Evolutionary conservation across 345 rosid genomes (phyloP), one percentile per base, ranked within the genome.

Genomic region (Durio zibethinus): DNA sequence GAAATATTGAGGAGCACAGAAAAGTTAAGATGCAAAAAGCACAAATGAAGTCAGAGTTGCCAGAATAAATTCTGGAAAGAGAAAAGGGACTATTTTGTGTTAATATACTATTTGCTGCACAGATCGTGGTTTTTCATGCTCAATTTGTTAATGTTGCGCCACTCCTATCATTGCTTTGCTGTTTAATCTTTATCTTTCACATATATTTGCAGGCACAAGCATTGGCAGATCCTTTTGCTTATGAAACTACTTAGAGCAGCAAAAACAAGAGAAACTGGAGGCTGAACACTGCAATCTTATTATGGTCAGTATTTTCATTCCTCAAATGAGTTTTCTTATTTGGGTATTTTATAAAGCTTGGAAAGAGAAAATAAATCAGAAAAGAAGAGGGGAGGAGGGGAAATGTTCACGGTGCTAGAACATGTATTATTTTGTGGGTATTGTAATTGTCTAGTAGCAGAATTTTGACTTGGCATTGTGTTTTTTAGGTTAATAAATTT

Each of bases 221-320:
- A 67, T 77, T 85, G 77, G 88, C 86, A 27, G 86, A 90, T 84
- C 99, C 98, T 76, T 89, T 90, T 78, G 95, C 88, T 43, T 90
- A 88, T 83, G 88, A 87, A 52, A 31, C 75, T 91, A 90, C 80
- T 42, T 86, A 80, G 92, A 90, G 86, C 84, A 85, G 77, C 86
- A 80, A 77, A 91, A 91, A 80, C 86, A 81, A 82, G 87, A 90
- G 82, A 90, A 88, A 84, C 67, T 89, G 60, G 98, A 94, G 80
- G 84, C 69, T 6, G 72, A 80, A 10, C 87, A 84, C 60, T 73
- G 81, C 40, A 79, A 85, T 79, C 85, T 96, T 84, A 95, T 95
- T 78, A 89, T 98, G 77, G 99, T 95, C 29, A 81, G 89, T 86
- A 57, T 79, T 81, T 72, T 75, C 59, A n/a, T 33, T 72, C 27